Conservation (phyloP, 1,284 basidiomycete species). For the Cutaneotrichosporon cutaneum region DNA sequence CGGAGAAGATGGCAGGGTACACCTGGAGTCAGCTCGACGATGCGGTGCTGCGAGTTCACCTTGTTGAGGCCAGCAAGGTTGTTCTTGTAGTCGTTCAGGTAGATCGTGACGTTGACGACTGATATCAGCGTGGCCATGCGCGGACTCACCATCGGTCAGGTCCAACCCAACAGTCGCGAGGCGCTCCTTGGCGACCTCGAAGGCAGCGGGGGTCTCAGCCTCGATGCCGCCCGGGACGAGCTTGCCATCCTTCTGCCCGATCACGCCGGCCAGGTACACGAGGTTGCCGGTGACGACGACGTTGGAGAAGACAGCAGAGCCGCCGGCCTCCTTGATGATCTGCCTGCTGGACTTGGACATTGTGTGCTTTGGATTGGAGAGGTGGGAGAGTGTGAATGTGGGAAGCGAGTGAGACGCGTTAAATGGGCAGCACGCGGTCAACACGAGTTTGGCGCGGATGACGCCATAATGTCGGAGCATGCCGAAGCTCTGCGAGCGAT, state of each 20-base stretch:
- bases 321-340: constrained; percentile 8
- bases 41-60: too few species aligned
- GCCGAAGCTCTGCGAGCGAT: background rate
- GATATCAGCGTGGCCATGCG: background rate
- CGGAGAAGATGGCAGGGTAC: background rate
- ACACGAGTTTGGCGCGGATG: background rate
- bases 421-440: too few species aligned
- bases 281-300: constrained; percentile 16
- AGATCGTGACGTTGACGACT: constrained; percentile 20
- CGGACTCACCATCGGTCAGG: constrained; percentile 17
- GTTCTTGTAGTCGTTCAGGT: constrained; percentile 14
- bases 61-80: constrained; percentile 20
- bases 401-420: background rate
- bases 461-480: background rate
- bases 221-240: constrained; percentile 67
- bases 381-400: background rate
- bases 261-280: constrained; percentile 20
- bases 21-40: background rate
- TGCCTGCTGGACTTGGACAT: constrained; percentile 8
- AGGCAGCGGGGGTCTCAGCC: constrained; percentile 66
- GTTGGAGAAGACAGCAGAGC: constrained; percentile 15
- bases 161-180: constrained; percentile 15
- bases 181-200: constrained; percentile 64
- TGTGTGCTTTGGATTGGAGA: background rate
- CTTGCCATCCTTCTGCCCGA: constrained; percentile 63